Conservation (phyloP, 306 rosid species). For the Corylus americana region DNA sequence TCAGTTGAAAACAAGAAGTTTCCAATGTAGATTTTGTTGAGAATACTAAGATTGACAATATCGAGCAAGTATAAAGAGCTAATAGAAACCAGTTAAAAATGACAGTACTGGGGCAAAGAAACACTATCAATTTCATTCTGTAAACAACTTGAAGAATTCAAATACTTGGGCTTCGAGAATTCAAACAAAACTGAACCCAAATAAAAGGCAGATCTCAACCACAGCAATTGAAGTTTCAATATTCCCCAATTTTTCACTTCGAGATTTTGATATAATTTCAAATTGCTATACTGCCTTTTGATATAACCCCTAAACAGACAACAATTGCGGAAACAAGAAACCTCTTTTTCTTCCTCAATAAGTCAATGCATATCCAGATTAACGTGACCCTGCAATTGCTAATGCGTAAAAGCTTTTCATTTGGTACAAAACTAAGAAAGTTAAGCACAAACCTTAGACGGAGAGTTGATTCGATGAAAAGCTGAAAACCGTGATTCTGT, state of each 20-base stretch:
- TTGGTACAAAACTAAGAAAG: too few relatives aligned
- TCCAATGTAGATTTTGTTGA: neutral
- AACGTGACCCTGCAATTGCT: too few relatives aligned
- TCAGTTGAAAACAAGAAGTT: neutral
- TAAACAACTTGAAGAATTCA: neutral
- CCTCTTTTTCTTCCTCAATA: neutral
- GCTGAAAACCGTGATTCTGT: too few relatives aligned
- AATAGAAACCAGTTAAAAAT: neutral
- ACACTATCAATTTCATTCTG: neutral
- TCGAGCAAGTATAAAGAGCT: neutral
- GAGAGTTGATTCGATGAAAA: too few relatives aligned
- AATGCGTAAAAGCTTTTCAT: too few relatives aligned
- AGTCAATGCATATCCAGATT: neutral
- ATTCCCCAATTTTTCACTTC: neutral
- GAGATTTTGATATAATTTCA: neutral
- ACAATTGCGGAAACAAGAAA: neutral
- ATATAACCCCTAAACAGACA: neutral
- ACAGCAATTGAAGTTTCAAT: neutral
- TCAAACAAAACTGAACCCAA: neutral
- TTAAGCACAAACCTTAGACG: too few relatives aligned
- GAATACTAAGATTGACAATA: neutral
- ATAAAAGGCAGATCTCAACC: neutral
- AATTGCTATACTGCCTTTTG: neutral
- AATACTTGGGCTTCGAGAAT: neutral
- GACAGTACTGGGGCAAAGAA: neutral